Evolutionary conservation across 176 grass and related monocot genomes (phyloP).

Genomic region (Ensete glaucum): DNA sequence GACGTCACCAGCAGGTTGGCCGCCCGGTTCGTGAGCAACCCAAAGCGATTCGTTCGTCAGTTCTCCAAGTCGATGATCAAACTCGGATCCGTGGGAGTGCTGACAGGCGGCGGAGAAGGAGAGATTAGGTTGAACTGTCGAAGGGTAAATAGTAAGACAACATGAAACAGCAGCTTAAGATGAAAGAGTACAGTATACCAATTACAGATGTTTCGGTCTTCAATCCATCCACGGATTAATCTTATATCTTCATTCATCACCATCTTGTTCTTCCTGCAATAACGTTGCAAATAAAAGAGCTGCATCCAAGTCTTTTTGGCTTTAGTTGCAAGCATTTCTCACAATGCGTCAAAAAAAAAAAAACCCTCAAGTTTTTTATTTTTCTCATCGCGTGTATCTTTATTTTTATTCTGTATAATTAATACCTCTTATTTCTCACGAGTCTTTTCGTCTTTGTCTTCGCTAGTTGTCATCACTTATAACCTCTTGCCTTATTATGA

Average conservation of each 20-base stretch:
- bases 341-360: no score
- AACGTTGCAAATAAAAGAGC: neutral
- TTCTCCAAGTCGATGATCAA: slow-evolving; percentile 23
- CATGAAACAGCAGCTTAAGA: neutral
- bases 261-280: neutral
- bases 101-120: slow-evolving; percentile 7
- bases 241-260: neutral
- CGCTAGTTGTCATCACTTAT: no score
- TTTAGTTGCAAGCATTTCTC: no score
- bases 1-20: slow-evolving; percentile 3
- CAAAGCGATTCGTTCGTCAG: neutral
- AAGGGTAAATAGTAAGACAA: slow-evolving; percentile 1
- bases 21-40: neutral
- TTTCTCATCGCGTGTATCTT: no score
- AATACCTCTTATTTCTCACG: no score
- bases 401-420: no score
- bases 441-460: no score
- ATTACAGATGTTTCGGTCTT: neutral
- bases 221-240: neutral
- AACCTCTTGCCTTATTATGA: no score
- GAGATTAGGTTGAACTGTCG: slow-evolving; percentile 16
- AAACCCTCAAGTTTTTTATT: no score
- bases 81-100: slow-evolving; percentile 6
- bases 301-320: neutral
- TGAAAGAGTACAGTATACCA: neutral